Evolutionary conservation across 2,329 filamentous ascomycete genomes (phyloP).

Genomic region (Colletotrichum godetiae): DNA sequence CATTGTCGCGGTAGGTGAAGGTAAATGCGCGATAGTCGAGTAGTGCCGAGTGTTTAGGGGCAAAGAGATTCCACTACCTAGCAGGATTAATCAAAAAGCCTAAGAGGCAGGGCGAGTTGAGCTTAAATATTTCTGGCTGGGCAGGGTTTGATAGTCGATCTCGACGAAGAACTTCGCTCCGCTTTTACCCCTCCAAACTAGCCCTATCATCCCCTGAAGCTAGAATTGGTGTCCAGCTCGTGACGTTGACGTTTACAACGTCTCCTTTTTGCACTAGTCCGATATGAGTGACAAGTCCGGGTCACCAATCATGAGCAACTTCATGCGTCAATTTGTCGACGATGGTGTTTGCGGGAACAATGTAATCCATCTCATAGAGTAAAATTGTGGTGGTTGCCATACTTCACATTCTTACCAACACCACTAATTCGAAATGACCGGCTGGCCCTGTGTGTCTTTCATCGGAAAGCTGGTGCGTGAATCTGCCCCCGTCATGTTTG

Average conservation of each 20-base stretch:
- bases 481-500: neutral
- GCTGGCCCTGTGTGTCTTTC: neutral
- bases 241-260: neutral
- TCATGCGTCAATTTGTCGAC: too few species aligned
- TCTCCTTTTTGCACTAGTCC: too few species aligned
- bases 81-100: neutral
- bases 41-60: neutral
- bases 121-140: neutral
- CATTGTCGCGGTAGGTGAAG: neutral
- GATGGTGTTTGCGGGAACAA: too few species aligned
- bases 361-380: too few species aligned
- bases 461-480: neutral
- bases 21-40: neutral
- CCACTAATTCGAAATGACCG: neutral
- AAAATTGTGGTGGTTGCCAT: neutral
- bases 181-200: neutral
- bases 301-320: too few species aligned
- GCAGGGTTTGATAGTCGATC: neutral
- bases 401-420: neutral
- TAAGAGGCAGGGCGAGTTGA: neutral
- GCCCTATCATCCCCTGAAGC: neutral
- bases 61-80: neutral
- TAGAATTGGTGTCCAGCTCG: neutral
- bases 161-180: neutral
- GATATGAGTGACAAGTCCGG: too few species aligned